Conservation (phyloP, 139 green algal genomes). For the Dunaliella primolecta region DNA sequence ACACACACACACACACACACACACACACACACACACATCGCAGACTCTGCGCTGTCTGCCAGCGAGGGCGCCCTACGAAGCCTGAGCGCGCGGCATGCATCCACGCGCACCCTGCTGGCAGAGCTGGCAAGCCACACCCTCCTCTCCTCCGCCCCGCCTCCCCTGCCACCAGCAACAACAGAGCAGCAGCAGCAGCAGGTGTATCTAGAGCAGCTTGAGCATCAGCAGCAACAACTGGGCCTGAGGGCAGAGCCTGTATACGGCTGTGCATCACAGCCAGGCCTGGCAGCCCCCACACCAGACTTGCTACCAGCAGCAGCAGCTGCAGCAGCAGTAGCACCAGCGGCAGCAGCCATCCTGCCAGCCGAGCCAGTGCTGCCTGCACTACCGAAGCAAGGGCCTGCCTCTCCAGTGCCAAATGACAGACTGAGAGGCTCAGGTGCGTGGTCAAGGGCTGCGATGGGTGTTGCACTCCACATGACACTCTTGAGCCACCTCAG, state of each 20-base stretch:
- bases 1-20: neutral
- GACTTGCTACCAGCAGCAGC: conserved; percentile 86
- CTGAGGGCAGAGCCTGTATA: too few species aligned
- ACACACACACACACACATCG: neutral
- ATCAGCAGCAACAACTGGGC: conserved; percentile 28
- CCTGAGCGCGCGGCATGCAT: neutral
- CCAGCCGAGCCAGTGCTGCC: conserved; percentile 63
- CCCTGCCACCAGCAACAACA: conserved; percentile 88
- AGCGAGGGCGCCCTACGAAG: neutral
- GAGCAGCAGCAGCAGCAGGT: conserved; percentile 88
- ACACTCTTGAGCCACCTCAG: too few species aligned
- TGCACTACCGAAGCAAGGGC: too few species aligned
- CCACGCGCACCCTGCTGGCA: neutral
- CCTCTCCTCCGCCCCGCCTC: conserved; percentile 46
- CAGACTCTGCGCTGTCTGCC: neutral
- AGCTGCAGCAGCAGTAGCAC: conserved; percentile 91
- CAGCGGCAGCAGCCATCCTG: neutral
- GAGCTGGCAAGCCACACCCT: neutral
- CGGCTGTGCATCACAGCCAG: too few species aligned
- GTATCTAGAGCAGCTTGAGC: conserved; percentile 91
- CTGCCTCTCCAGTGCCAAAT: too few species aligned
- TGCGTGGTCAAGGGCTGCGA: too few species aligned
- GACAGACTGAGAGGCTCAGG: too few species aligned
- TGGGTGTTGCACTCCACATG: too few species aligned
- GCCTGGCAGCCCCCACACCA: conserved; percentile 90